phyloP scores from a whole-genome alignment of 2,329 filamentous ascomycete species.

The Macrophomina phaseolina region DNA sequence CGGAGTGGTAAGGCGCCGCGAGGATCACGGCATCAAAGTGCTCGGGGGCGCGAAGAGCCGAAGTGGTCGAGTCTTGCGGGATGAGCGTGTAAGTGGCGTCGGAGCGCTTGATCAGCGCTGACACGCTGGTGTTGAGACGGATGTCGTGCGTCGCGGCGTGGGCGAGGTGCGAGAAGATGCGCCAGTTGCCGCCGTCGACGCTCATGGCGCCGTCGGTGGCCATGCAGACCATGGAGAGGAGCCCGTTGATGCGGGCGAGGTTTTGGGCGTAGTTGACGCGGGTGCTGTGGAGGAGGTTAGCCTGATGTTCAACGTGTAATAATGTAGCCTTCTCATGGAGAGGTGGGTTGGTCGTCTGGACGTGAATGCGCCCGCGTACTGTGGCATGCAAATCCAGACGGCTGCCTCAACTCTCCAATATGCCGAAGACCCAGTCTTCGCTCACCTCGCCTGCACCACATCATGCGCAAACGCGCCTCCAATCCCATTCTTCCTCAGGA shows the following conservation, averaged over 20 bases:
- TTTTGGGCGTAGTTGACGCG: conserved; percentile 96
- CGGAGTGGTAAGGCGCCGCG: conserved; percentile 82
- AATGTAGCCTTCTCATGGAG: background rate
- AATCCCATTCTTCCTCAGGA: conserved; percentile 72
- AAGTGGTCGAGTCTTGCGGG: background rate
- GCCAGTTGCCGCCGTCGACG: conserved; percentile 88
- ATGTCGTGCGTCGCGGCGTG: conserved; percentile 65
- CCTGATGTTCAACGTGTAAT: background rate
- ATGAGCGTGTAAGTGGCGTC: conserved; percentile 52
- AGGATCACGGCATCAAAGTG: conserved; percentile 81
- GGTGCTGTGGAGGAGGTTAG: conserved; percentile 59
- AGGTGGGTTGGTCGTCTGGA: too few species aligned
- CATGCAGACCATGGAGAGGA: conserved; percentile 92
- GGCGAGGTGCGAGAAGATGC: conserved; percentile 75
- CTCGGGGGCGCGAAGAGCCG: conserved; percentile 32
- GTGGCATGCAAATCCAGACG: too few species aligned
- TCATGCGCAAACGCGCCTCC: conserved; percentile 72
- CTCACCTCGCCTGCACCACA: conserved; percentile 74
- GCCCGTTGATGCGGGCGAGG: conserved; percentile 80
- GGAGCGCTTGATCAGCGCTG: conserved; percentile 43
- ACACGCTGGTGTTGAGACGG: conserved; percentile 71
- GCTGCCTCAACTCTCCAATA: too few species aligned
- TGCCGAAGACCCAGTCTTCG: too few species aligned
- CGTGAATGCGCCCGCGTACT: too few species aligned
- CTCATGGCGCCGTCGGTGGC: conserved; percentile 82